These are phyloP conservation scores for Leccinum olivaceopallidum DNA, from an alignment of 768 basidiomycete species.

Conservation along the genomic window DNA sequence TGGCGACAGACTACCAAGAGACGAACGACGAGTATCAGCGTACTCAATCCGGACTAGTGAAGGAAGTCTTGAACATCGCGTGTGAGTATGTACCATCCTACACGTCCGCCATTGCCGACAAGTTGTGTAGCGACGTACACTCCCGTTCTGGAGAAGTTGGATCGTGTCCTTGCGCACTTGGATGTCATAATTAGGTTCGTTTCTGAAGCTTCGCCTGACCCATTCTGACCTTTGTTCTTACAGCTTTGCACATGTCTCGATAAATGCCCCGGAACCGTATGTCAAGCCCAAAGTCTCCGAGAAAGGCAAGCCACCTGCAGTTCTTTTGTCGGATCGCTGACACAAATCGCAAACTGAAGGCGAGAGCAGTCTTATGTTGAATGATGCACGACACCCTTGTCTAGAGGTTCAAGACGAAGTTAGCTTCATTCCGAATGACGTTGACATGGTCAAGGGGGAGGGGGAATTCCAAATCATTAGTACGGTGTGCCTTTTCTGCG, in stretches of 20 bases:
- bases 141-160: slow-evolving; percentile 81
- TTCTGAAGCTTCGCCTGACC: not conserved
- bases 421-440: slow-evolving; percentile 93
- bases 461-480: slow-evolving; percentile 97
- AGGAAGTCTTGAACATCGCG: slow-evolving; percentile 91
- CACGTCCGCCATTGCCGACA: not conserved
- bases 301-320: slow-evolving; percentile 52
- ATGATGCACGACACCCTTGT: slow-evolving; percentile 93
- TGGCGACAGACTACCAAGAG: slow-evolving; percentile 73
- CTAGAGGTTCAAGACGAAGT: slow-evolving; percentile 96
- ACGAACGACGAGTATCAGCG: slow-evolving; percentile 67
- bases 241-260: slow-evolving; percentile 91
- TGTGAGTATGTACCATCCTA: slow-evolving; percentile 47
- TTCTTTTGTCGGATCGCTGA: slow-evolving; percentile 3
- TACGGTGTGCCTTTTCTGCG: slow-evolving; percentile 32
- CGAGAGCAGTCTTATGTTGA: slow-evolving; percentile 74
- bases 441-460: slow-evolving; percentile 90
- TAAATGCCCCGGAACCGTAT: slow-evolving; percentile 84
- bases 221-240: not conserved
- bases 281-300: slow-evolving; percentile 75
- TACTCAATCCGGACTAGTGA: slow-evolving; percentile 81
- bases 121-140: slow-evolving; percentile 79
- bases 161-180: slow-evolving; percentile 82
- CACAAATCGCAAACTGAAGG: slow-evolving; percentile 43
- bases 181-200: slow-evolving; percentile 87